Evolutionary conservation across 2,329 filamentous ascomycete genomes (phyloP).

Genomic region (Microdochium trichocladiopsis): DNA sequence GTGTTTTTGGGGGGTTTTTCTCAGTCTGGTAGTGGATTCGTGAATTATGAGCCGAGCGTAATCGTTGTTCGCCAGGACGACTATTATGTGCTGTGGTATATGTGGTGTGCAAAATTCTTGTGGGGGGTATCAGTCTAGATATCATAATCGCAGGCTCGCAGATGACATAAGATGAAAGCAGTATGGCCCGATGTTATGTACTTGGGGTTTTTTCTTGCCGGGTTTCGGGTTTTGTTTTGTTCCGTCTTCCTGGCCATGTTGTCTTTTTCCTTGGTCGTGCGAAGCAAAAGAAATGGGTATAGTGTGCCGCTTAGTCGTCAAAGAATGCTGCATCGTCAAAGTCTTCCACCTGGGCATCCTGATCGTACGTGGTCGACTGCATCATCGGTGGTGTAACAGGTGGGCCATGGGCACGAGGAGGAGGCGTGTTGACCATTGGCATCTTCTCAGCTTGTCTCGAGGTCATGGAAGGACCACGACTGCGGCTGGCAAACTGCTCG

Average conservation of each 20-base stretch:
- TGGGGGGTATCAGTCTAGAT: slow-evolving; percentile 18
- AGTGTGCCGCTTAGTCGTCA: slow-evolving; percentile 28
- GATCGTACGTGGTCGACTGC: slow-evolving; percentile 50
- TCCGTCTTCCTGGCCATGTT: neutral
- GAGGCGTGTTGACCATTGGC: slow-evolving; percentile 32
- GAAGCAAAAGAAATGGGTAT: neutral
- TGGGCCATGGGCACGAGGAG: slow-evolving; percentile 28
- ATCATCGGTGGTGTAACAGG: slow-evolving; percentile 58
- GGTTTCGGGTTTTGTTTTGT: neutral
- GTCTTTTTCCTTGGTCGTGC: neutral
- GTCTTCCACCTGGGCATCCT: slow-evolving; percentile 51
- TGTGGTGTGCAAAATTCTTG: slow-evolving; percentile 2
- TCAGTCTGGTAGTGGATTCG: too few species aligned
- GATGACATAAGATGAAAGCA: neutral
- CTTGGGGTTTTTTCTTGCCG: neutral
- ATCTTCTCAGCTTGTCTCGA: slow-evolving; percentile 31
- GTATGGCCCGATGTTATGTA: neutral
- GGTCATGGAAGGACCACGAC: slow-evolving; percentile 21
- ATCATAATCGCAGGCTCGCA: slow-evolving; percentile 1
- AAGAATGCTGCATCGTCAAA: slow-evolving; percentile 56
- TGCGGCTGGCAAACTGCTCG: slow-evolving; percentile 36
- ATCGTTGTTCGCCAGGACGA: too few species aligned
- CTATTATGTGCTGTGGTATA: neutral
- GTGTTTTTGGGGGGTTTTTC: too few species aligned
- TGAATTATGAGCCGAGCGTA: too few species aligned